Base-by-base conservation (phyloP, 2,329 filamentous ascomycete species). In the Stachybotrys chlorohalonatus region DNA sequence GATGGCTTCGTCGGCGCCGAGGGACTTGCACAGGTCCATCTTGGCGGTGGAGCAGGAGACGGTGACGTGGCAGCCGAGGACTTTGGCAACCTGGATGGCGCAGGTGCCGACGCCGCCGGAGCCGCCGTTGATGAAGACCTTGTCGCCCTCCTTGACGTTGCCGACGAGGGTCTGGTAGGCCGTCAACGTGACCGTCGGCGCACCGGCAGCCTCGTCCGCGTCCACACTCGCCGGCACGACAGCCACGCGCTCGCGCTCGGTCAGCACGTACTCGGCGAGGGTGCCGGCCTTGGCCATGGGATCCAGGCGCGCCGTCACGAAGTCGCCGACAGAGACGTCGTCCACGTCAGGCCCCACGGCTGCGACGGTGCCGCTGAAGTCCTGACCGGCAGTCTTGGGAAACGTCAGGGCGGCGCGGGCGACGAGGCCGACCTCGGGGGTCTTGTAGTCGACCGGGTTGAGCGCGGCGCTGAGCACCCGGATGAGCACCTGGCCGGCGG, bases 1-100 rank as follows among this genome's bases (percentile, higher is more conserved):
- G 52, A 86, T 74, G 46, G 86, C 77, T 52, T 83, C 79, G 59
- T 88, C 84, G 5, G 85, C 85, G 2, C 85, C 85, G 1, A 87
- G 64, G 6, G 71, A 69, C 56, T 75, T 75, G 64, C 81, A 83
- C 1, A 87, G 66, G 17, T 80, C 73, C 0, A 78, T 69, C 62
- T 88, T 89, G 3, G 66, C 65, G 0, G 75, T 77, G 15, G 84
- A 87, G 62, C 84, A 87, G 1, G 79, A 77, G 0, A 76, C 75
- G 0, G 80, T 83, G 15, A 88, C 84, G 54, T 79, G 73, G 54
- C 80, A 84, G 0, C 83, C 84, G 5, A 83, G 60, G 0, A 73
- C 69, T 62, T 87, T 87, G 7, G 82, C 84, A 30, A 87, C 76
- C 63, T 88, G 85, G 50, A 88, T 81, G 0, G 74, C 79, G 56